Base-by-base conservation (phyloP, 805 yeast genomes). In the Hanseniaspora vineae region DNA sequence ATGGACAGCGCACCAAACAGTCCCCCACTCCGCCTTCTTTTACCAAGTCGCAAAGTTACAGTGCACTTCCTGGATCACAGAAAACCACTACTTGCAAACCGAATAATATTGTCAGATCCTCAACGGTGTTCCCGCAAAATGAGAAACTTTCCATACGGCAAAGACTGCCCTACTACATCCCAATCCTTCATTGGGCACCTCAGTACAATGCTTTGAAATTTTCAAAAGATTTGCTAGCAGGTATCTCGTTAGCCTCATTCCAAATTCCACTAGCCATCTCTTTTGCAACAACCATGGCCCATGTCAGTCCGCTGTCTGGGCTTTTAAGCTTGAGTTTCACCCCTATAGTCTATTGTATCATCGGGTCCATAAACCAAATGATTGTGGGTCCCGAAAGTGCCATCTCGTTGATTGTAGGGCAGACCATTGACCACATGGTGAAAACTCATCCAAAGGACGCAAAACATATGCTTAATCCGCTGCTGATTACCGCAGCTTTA, bases 301-400 rank as follows among this genome's bases (percentile, higher is more conserved):
- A 81, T 55, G 81, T 86, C 12, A 90, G 92, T 11, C 85, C 95
- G 0, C 62, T 82, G 2, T 77, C 83, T 53, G 96, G 96, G 0
- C 68, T 89, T 9, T 75, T 80, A 53, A 85, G 88, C 0, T 71
- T 87, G 44, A 80, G 85, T 1, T 69, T 84, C 2, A 86, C 92
- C 0, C 94, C 96, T 0, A 65, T 82, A n/a, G 66, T 84, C 8
- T 88, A 88, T 59, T 72, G 86, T 6, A 51, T 87, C 2, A 70
- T 87, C 50, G 96, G 96, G 0, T 76, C 92, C 0, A 94, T 87
- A 1, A 96, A 96, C 0, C 81, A 81, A 50, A 77, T 88, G 82
- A 79, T 87, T 39, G 94, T 88, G 17, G 96, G 96, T 0, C 96
- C 96, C 1, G 94, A 88, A 61, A 89, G 90, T 17, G 89, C 95